These are phyloP conservation scores for Phytophthora tentaculata DNA, from an alignment of 352 stramenopile genomes.

Conservation along the genomic window DNA sequence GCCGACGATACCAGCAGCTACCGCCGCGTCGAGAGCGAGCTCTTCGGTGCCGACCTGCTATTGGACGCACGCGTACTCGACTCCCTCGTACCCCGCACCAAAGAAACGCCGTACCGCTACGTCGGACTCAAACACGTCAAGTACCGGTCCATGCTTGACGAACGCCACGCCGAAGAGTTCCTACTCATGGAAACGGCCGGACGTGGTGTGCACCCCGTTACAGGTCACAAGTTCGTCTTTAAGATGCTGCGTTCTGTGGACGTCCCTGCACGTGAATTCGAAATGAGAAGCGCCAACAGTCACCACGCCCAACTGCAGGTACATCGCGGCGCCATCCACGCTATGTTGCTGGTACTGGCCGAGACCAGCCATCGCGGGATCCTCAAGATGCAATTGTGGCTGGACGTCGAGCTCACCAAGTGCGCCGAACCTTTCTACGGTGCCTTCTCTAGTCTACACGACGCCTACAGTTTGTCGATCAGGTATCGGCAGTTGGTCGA, in stretches of 20 bases:
- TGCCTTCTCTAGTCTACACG: constrained; percentile 66
- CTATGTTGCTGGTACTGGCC: constrained; percentile 63
- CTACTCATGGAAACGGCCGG: constrained; percentile 66
- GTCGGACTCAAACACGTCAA: constrained; percentile 82
- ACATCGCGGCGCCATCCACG: constrained; percentile 62
- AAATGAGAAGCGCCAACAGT: constrained; percentile 50
- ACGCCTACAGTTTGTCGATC: constrained; percentile 72
- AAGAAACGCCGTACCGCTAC: constrained; percentile 75
- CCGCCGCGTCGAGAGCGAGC: constrained; percentile 59
- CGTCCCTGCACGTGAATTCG: constrained; percentile 51
- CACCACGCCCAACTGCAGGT: constrained; percentile 53
- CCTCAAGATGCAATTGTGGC: constrained; percentile 77
- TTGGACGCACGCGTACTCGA: constrained; percentile 76
- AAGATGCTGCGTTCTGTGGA: constrained; percentile 69
- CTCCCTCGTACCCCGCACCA: constrained; percentile 67
- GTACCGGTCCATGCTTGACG: constrained; percentile 66
- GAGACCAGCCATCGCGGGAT: constrained; percentile 63
- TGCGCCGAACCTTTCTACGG: constrained; percentile 58
- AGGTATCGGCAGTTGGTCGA: constrained; percentile 70
- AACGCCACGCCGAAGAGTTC: constrained; percentile 65
- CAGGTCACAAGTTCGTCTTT: constrained; percentile 57
- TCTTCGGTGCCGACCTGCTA: constrained; percentile 61
- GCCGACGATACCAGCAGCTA: constrained; percentile 61
- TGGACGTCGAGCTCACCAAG: constrained; percentile 69
- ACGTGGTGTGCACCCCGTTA: constrained; percentile 49